Evolutionary conservation across 345 rosid genomes (phyloP).

Genomic region (Lepidium africanum): DNA sequence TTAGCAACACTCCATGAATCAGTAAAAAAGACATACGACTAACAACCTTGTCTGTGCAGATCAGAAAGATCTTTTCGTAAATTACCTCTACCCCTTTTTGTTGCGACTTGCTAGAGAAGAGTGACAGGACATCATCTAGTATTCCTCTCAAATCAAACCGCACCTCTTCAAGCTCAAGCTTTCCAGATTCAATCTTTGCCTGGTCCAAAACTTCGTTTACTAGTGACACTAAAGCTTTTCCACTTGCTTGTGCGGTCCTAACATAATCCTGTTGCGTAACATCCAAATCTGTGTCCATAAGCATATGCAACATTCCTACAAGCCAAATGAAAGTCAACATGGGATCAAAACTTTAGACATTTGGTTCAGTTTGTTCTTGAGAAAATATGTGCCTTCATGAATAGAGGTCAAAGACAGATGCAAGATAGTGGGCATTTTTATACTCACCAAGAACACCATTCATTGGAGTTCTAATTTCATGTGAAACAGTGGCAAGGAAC

Average conservation of each 20-base stretch:
- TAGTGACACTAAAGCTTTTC: slow-evolving; percentile 82
- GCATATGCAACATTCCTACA: slow-evolving; percentile 90
- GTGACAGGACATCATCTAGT: slow-evolving; percentile 88
- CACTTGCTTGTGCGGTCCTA: slow-evolving; percentile 89
- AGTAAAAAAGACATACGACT: background rate
- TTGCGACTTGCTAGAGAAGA: slow-evolving; percentile 83
- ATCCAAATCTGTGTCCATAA: slow-evolving; percentile 85
- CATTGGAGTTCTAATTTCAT: slow-evolving; percentile 98
- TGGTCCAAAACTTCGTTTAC: slow-evolving; percentile 93
- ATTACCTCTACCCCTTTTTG: slow-evolving; percentile 88
- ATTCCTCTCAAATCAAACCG: slow-evolving; percentile 71
- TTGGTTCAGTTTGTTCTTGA: background rate
- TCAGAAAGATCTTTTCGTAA: slow-evolving; percentile 15
- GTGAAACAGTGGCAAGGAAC: slow-evolving; percentile 99
- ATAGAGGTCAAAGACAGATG: background rate
- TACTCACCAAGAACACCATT: slow-evolving; percentile 95
- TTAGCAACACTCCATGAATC: background rate
- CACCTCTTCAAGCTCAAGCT: slow-evolving; percentile 89
- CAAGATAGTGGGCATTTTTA: background rate
- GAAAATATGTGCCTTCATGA: background rate
- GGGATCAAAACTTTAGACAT: background rate
- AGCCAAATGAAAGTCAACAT: slow-evolving; percentile 16
- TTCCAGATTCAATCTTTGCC: slow-evolving; percentile 94
- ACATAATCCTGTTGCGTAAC: slow-evolving; percentile 87
- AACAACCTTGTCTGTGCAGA: background rate